Base-by-base conservation (phyloP, 2,329 filamentous ascomycete genomes). In the Ophiostoma fasciatum region DNA sequence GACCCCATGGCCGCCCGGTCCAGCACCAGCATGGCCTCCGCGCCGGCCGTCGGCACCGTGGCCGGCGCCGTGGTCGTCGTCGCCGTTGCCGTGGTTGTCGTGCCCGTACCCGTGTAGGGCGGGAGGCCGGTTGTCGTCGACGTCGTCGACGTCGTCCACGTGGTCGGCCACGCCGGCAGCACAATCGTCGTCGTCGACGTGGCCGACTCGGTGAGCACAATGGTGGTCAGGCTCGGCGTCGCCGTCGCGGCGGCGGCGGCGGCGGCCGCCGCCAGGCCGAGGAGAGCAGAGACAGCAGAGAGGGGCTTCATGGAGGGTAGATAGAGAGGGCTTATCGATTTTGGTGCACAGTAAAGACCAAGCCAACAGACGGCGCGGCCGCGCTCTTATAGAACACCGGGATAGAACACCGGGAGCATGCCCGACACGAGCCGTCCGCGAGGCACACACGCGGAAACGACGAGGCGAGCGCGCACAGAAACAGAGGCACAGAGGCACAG, bases 1-100 rank as follows among this genome's bases (percentile, higher is more conserved):
- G 22, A 28, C 6, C 45, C 48, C 15, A 40, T 31, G 9, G 42
- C 35, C 19, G 42, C 29, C 5, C 28, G 43, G 32, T 49, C 43
- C 20, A 46, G 25, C 8, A 12, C 35, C 33, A 42, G 35, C 19
- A 37, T 23, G 8, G 32, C 15, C 13, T 36, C 41, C 7, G 41
- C 48, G 0, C 33, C 46, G 3, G 43, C 44, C 13, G 49, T 43
- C n/a, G 39, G 30, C 10, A 22, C 29, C 9, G 38, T 33, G 28
- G n/a, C 19, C 6, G 27, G 32, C 18, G 17, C 26, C 11, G 33
- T 33, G 7, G 17, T 15, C 5, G 34, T 39, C n/a, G 31, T 34
- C 8, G 25, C 18, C 2, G 36, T 31, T 6, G 30, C 14, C 11
- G 21, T 21, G 13, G 35, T 28, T 13, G 35, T 12, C 4, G 33